phyloP scores from a whole-genome alignment of 805 yeast genomes.

The Saccharomycopsis guyanensis region DNA sequence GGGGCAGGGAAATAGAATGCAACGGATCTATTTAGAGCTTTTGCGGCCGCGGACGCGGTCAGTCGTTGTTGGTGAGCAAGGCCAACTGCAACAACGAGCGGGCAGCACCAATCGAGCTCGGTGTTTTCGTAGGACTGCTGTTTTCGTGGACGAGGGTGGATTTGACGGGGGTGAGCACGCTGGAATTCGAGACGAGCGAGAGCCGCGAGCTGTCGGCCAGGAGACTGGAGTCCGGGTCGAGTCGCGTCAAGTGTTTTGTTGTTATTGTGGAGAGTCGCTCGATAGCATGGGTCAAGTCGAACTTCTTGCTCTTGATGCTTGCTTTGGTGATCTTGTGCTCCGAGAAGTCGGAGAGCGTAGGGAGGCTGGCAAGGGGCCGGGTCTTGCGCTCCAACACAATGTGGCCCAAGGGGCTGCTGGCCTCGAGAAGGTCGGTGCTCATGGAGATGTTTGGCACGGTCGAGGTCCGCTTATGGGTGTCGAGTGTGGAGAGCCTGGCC shows the following conservation, averaged over 20 bases:
- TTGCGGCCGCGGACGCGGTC: too few relatives aligned
- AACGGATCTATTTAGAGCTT: too few relatives aligned
- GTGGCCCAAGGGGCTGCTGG: neutral
- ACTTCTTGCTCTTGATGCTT: neutral
- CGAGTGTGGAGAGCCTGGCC: neutral
- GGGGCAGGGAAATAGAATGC: too few relatives aligned
- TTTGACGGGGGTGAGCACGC: neutral
- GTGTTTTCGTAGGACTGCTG: neutral
- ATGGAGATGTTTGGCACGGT: neutral
- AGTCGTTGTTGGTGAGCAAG: neutral
- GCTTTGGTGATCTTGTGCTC: neutral
- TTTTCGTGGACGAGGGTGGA: neutral
- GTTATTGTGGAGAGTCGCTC: neutral
- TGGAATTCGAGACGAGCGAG: neutral
- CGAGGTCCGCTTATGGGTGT: neutral
- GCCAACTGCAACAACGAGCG: constrained; percentile 5
- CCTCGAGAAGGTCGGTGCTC: neutral
- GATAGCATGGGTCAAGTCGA: neutral
- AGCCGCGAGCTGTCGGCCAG: neutral
- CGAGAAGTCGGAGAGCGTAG: constrained; percentile 5
- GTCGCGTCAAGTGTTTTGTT: neutral
- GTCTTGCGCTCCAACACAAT: neutral
- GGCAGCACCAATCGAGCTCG: constrained; percentile 9
- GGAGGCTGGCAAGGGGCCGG: neutral
- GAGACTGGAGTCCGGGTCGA: neutral